Percentiles rank a stretch among this genome's conserved stretches.
Conservation (phyloP, 805 yeast genomes). For the Lachancea lanzarotensis region DNA sequence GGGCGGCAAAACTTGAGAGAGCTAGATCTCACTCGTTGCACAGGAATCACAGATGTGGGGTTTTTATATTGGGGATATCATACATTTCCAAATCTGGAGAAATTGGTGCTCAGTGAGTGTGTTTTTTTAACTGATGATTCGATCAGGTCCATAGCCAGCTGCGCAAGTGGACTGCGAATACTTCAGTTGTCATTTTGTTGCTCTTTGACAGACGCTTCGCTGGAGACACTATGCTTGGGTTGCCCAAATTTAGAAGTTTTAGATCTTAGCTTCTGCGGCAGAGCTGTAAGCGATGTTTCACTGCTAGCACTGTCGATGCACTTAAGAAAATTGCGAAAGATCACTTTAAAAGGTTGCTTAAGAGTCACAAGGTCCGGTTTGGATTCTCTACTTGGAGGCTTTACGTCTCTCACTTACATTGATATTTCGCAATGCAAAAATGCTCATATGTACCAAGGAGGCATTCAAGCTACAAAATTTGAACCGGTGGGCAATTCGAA, state of each 20-base stretch:
- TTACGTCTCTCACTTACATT: conserved; percentile 44
- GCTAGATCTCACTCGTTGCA: conserved; percentile 65
- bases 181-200: conserved; percentile 70
- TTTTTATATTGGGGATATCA: conserved; percentile 58
- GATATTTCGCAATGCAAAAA: conserved; percentile 69
- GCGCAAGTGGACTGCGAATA: conserved; percentile 50
- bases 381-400: conserved; percentile 56
- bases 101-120: conserved; percentile 59
- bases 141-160: conserved; percentile 52
- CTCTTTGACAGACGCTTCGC: conserved; percentile 60
- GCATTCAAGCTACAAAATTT: conserved; percentile 51
- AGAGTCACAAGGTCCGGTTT: conserved; percentile 74
- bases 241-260: conserved; percentile 48
- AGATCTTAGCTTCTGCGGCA: conserved; percentile 68
- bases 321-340: conserved; percentile 41
- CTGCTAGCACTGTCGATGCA: conserved; percentile 53
- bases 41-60: conserved; percentile 71
- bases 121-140: conserved; percentile 65
- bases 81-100: conserved; percentile 47
- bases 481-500: conserved; percentile 44
- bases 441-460: conserved; percentile 56
- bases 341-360: conserved; percentile 61
- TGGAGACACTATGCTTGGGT: conserved; percentile 62
- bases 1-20: conserved; percentile 50
- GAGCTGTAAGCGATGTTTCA: conserved; percentile 71